Base-by-base conservation (phyloP, 495 filamentous ascomycete genomes). In the Schizothecium vesticola region DNA sequence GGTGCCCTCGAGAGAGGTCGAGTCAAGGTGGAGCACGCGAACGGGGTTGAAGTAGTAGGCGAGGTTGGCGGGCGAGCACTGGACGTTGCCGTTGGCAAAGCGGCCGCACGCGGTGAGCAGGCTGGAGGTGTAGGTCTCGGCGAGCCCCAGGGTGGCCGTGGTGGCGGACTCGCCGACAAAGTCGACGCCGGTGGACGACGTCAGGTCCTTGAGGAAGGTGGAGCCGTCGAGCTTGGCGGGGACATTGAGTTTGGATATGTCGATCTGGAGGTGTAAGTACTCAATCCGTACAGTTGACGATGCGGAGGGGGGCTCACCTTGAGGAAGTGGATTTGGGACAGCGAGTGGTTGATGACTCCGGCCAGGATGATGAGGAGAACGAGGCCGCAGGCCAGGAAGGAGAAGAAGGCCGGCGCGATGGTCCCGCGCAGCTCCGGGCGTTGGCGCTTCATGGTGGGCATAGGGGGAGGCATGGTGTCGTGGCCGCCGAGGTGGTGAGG, bases 31-130 rank as follows among this genome's bases (percentile, higher is more conserved):
- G 16, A 81, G 75, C 68, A 77, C 71, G 12, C 70, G 33, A 23
- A 56, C 68, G 4, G 80, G 80, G 66, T 76, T 67, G 67, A 81
- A 82, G 63, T 24, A 67, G 61, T 73, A 79, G 36, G 76, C 76
- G 63, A 79, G 43, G 21, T 62, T 51, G 2, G 78, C 71, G 11
- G 64, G 11, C 16, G 68, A 58, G 75, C 80, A 82, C 5, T 68
- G 61, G 13, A 71, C 28, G 43, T 63, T 58, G 8, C 69, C 70
- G 22, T 71, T 68, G 59, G 69, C 57, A 21, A 70, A 70, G n/a
- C 70, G 68, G 13, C 68, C 72, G 66, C 80, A 81, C 8, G 75
- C 63, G 10, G 80, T 77, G 56, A 81, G 66, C 11, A 81, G 72
- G 25, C 70, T 70, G 59, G 80, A 64, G 36, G 71, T 75, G 67